A percentile compares a stretch with the other conserved stretches of the same genome.
These are phyloP conservation scores for Pugionium dolabratum DNA, from an alignment of 345 rosid genomes.

Conservation along the genomic window DNA sequence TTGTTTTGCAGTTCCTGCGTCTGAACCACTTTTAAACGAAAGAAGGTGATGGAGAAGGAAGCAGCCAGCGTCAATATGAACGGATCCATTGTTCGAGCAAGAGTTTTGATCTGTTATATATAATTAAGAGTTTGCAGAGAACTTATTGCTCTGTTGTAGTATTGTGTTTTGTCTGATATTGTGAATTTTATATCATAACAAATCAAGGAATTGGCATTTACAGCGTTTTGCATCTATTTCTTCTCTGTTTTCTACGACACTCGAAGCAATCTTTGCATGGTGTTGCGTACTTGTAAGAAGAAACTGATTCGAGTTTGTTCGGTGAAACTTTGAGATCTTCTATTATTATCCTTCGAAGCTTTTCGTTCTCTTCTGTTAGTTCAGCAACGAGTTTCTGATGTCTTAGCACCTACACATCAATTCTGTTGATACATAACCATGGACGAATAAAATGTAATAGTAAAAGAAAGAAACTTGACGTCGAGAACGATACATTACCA, in stretches of 20 bases:
- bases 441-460: slow-evolving; percentile 3
- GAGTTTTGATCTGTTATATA: slow-evolving; percentile 38
- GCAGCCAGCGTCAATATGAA: not conserved
- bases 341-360: slow-evolving; percentile 67
- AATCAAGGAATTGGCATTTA: slow-evolving; percentile 26
- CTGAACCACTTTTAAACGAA: slow-evolving; percentile 45
- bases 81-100: slow-evolving; percentile 19
- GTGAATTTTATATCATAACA: slow-evolving; percentile 30
- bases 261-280: slow-evolving; percentile 76
- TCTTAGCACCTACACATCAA: slow-evolving; percentile 59
- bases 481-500: slow-evolving; percentile 54
- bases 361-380: slow-evolving; percentile 75
- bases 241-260: slow-evolving; percentile 88
- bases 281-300: slow-evolving; percentile 43
- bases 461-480: slow-evolving; percentile 5
- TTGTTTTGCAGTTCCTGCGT: slow-evolving; percentile 40
- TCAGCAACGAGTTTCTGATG: slow-evolving; percentile 80
- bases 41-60: slow-evolving; percentile 35
- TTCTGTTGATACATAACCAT: not conserved
- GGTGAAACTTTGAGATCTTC: slow-evolving; percentile 82
- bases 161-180: slow-evolving; percentile 29
- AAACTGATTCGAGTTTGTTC: slow-evolving; percentile 54
- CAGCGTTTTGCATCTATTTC: slow-evolving; percentile 39
- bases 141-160: slow-evolving; percentile 29
- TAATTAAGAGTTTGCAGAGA: slow-evolving; percentile 32